These are phyloP conservation scores for Leucocoprinus leucothites DNA, from an alignment of 768 basidiomycete species.

Conservation along the genomic window DNA sequence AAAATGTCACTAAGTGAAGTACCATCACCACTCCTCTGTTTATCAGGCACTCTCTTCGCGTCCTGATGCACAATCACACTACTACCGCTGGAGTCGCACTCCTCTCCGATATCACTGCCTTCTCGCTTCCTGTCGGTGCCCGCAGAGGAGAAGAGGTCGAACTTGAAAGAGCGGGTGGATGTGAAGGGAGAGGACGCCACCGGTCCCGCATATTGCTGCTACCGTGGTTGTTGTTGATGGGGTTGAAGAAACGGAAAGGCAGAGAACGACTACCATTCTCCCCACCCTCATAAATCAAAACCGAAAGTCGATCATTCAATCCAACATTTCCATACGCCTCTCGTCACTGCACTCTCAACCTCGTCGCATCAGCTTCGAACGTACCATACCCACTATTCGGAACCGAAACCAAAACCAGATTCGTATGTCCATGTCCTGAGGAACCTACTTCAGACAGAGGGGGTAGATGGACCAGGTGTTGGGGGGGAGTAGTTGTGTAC, in stretches of 20 bases:
- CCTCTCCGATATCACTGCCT: background rate
- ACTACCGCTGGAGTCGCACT: background rate
- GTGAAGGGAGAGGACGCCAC: background rate
- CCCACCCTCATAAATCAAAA: too few relatives aligned
- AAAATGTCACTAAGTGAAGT: too few relatives aligned
- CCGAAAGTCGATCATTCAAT: too few relatives aligned
- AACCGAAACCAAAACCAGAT: too few relatives aligned
- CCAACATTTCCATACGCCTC: slow-evolving; percentile 15
- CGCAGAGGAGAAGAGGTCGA: background rate
- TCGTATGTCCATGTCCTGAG: background rate
- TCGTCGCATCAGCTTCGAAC: background rate
- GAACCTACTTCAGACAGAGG: slow-evolving; percentile 7
- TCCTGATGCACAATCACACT: slow-evolving; percentile 13
- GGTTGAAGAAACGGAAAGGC: too few relatives aligned
- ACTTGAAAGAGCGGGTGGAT: background rate
- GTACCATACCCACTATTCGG: background rate
- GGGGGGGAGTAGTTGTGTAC: too few relatives aligned
- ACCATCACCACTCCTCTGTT: too few relatives aligned
- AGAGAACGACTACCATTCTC: slow-evolving; percentile 9
- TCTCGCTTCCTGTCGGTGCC: background rate
- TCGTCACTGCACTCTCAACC: slow-evolving; percentile 19
- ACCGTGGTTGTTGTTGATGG: too few relatives aligned
- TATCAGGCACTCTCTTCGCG: too few relatives aligned
- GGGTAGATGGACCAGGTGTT: slow-evolving; percentile 1
- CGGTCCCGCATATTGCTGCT: too few relatives aligned